Evolutionary conservation across 2,329 filamentous ascomycete species (phyloP).

Genomic region (Colletotrichum phormii): DNA sequence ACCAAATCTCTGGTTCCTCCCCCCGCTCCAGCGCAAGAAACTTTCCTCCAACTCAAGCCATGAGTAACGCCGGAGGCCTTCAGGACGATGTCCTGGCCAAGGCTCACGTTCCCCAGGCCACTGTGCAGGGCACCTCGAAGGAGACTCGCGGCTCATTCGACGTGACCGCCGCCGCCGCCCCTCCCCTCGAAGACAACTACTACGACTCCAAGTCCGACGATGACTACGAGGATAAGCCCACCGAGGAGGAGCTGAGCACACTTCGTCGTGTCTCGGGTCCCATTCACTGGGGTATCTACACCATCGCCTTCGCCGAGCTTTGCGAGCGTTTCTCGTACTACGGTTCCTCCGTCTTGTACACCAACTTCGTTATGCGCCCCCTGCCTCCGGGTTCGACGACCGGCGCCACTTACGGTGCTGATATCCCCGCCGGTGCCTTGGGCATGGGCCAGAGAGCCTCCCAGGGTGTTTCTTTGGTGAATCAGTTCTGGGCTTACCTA

Average conservation of each 20-base stretch:
- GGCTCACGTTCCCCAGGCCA: conserved; percentile 37
- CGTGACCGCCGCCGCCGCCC: conserved; percentile 39
- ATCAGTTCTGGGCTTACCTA: conserved; percentile 72
- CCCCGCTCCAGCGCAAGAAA: not conserved
- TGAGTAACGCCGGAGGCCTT: conserved; percentile 37
- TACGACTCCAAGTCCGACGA: conserved; percentile 43
- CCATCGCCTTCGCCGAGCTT: conserved; percentile 78
- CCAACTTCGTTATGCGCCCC: conserved; percentile 71
- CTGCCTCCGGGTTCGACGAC: conserved; percentile 66
- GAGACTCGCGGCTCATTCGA: conserved; percentile 39
- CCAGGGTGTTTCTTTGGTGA: conserved; percentile 62
- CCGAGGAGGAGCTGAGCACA: conserved; percentile 70
- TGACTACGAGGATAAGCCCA: conserved; percentile 58
- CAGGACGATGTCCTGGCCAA: conserved; percentile 40
- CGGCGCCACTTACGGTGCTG: conserved; percentile 55
- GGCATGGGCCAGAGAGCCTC: conserved; percentile 68
- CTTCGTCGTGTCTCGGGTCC: conserved; percentile 73
- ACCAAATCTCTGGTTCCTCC: not conserved
- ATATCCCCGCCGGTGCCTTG: conserved; percentile 62
- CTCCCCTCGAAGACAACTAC: conserved; percentile 31
- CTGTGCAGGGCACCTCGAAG: conserved; percentile 37
- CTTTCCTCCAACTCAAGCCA: conserved; percentile 16
- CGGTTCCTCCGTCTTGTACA: conserved; percentile 76
- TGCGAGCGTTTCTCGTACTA: conserved; percentile 86
- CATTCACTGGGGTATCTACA: conserved; percentile 75